Evolutionary conservation across 129 eudicot species (phyloP), one percentile per base, ranked within the genome.

Genomic region (Arctium lappa): DNA sequence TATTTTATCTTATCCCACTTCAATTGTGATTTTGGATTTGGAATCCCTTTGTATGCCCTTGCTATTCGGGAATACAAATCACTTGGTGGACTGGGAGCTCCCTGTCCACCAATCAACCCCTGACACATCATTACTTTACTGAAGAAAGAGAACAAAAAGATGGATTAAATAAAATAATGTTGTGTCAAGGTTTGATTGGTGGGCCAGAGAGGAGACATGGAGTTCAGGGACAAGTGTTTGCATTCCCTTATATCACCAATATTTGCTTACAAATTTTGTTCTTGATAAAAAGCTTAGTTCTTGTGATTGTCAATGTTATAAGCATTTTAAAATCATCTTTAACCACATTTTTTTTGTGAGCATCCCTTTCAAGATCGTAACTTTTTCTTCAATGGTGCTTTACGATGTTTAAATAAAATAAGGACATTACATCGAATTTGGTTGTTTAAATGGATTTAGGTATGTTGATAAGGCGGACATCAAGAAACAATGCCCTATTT

Each of bases 401-500:
- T 34, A 56, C 31, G 66, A 71, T 73, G 31, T 38, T 44, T n/a
- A 30, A 65, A n/a, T 69, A 34, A 46, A 69, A 37, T 34, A 27
- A 1, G 10, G 30, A 2, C 31, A 42, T 7, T 79, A 50, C 56
- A 50, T 81, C 6, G 50, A 74, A 39, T 75, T 80, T 48, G 56
- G 48, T 16, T 71, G 36, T 79, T 73, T 77, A 65, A 86, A 83
- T 86, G 69, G 80, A 30, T 86, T 37, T 80, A 95, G 99, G 94
- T 13, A 44, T 76, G 84, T 84, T 75, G 94, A 88, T 80, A 89
- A 87, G 88, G 89, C 88, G 75, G 95, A 96, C 13, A 76, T 96
- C 62, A 88, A 89, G 83, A 69, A 65, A 60, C 73, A 72, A 73
- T 96, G 99, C 82, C 99, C 99, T 2, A 91, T 92, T 82, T 96